Base-by-base conservation (phyloP, 108 stramenopile species). In the Cyclostephanos tholiformis region DNA sequence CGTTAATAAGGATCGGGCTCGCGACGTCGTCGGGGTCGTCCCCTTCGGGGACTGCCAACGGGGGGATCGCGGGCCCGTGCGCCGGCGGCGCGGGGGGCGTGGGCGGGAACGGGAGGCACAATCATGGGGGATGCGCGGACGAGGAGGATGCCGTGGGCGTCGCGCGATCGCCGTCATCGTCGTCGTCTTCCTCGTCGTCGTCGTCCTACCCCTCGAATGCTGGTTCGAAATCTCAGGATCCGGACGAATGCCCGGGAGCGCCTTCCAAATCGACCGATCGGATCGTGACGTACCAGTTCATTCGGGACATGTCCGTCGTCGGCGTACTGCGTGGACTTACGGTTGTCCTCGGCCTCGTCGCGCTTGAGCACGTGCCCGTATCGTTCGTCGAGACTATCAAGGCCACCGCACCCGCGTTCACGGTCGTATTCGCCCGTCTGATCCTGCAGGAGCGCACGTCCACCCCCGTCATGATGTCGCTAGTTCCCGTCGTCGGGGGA, bases 331-430 rank as follows among this genome's bases (percentile, higher is more conserved):
- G 83, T 10, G 83, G 79, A 23, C 32, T 75, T 29, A 80, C 83
- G 13, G 83, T 84, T 16, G 69, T 84, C 16, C 59, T 84, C 2
- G 83, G 79, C 27, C 75, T 84, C 8, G 69, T 84, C 22, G 77
- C 83, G 29, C 65, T 84, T 0, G 67, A 75, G 36, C 83, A 84
- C 56, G 79, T 84, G 51, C 78, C 83, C 36, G 79, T 79, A 13
- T 84, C 83, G 6, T 84, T 84, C 64, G 77, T 79, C 25, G 83
- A 84, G 57, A 84, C 83, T 19, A 81, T 84, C 69, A 84, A 84
- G 56, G 75, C 83, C 55, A 81, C 83, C 25, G 79, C 83, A 0
- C 83, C 83, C 30, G 64, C 75, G 26, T 84, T 84, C 50, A 84
- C 83, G 13, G 83, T 84, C 25, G 4, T 76, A 16, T 76, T 81